Base-by-base conservation (phyloP, 2,329 filamentous ascomycete genomes). In the Ascochyta rabiei region DNA sequence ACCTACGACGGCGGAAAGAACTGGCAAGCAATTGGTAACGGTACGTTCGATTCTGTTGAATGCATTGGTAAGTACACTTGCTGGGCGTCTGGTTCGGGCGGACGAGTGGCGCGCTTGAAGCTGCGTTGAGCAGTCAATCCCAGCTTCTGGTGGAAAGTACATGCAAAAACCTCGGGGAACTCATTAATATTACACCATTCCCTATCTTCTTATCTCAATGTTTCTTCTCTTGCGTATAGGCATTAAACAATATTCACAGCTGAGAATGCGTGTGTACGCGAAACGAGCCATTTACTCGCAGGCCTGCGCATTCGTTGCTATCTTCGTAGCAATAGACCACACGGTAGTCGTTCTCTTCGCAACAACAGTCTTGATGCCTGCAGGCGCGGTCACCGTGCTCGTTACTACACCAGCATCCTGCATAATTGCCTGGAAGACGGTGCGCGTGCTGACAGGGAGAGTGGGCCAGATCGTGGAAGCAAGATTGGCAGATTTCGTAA, bases 31-130 rank as follows among this genome's bases (percentile, higher is more conserved):
- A 57, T 71, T 13, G 63, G 60, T 16, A 71, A 70, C 43, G 66
- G 66, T 8, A 66, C 67, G 2, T 70, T 71, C 28, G 65, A 70
- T 48, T 61, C 63, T 16, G 65, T 71, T 1, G 63, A 68, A 24
- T 71, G 68, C 48, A 28, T 65, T 4, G 41, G 24, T 7, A 57
- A 35, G 13, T 18, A 48, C 24, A 33, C 53, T 2, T 71, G 68
- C 41, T 71, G 68, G 67, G 67, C 68, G 4, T 67, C 64, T 9
- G 68, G 68, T 12, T 61, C 64, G 2, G 41, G 53, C 16, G 68
- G 68, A 7, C 52, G 63, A 26, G 63, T 70, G 18, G 67, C 59
- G 8, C 51, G 55, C 4, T 41, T 70, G 38, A 34, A 43, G n/a
- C 19, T 44, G 7, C 12, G 13, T 18, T 41, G 18, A 41, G 19